A percentile compares a stretch with the other conserved stretches of the same genome.
Evolutionary conservation across 805 yeast species (phyloP).

Genomic region (Naumovozyma dairenensis): DNA sequence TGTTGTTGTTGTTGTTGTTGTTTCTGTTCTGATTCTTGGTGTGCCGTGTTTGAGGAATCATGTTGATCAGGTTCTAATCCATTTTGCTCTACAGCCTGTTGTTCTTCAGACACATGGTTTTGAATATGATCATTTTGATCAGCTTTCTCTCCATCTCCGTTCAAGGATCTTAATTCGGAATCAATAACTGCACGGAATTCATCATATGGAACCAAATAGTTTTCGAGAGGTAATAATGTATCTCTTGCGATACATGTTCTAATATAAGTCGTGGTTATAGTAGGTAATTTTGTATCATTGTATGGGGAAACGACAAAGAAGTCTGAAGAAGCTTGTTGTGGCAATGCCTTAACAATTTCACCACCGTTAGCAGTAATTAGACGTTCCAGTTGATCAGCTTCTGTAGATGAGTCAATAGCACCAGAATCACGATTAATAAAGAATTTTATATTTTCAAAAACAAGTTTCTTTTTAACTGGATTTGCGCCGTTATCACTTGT

Average conservation of each 20-base stretch:
- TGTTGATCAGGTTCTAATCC: no score
- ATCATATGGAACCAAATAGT: conserved; percentile 24
- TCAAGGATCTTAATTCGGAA: conserved; percentile 11
- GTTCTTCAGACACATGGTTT: not conserved
- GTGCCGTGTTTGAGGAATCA: no score
- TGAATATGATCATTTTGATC: not conserved
- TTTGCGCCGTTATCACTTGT: not conserved
- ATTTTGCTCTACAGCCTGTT: not conserved
- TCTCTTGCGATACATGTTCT: conserved; percentile 19
- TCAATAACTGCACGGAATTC: conserved; percentile 20
- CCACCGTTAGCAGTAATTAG: conserved; percentile 21
- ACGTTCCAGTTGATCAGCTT: conserved; percentile 12
- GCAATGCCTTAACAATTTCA: conserved; percentile 13
- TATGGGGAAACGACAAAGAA: conserved; percentile 24
- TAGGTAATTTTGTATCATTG: conserved; percentile 21
- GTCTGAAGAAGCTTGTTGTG: conserved; percentile 9
- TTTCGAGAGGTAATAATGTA: conserved; percentile 12
- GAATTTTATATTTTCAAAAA: conserved; percentile 12
- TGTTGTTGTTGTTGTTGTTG: no score
- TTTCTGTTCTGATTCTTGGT: no score
- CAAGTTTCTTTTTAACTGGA: not conserved
- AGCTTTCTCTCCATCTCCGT: not conserved
- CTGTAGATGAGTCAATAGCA: conserved; percentile 18
- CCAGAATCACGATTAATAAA: conserved; percentile 18
- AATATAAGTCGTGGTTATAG: conserved; percentile 26